Base-by-base conservation (phyloP, 164 flowering plant genomes). In the Dillenia suffruticosa region DNA sequence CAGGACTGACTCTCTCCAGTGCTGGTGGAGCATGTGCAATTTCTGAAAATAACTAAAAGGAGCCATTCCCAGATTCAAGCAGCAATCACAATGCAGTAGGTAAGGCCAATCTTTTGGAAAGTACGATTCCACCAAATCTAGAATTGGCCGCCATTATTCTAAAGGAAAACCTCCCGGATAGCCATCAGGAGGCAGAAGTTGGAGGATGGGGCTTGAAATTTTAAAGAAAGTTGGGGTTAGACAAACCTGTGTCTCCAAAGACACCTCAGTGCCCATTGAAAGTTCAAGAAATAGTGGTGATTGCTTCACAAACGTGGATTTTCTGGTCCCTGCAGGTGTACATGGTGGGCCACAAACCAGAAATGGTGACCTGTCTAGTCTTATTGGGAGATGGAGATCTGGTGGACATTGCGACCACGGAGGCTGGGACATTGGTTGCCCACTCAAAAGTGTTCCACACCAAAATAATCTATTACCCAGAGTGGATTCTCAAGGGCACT, bases 131-230 rank as follows among this genome's bases (percentile, higher is more conserved):
- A 24, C 86, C 90, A 43, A 84, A 84, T 77, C 75, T 81, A 68
- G 95, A 94, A 78, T 62, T 85, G 74, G 91, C 89, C 61, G 93
- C 97, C 61, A 76, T 94, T 49, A 63, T 91, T 57, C 82, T 88
- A 65, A 86, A 70, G 68, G 76, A 81, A 13, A 73, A 68, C 62
- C 46, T 73, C 10, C 74, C 40, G 46, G 72, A 66, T 9, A 54
- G 56, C 51, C 62, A 9, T 50, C 68, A 71, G 53, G 65, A 70
- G 65, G 76, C 62, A 55, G 62, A 78, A 54, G 61, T 51, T 46
- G 97, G 89, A 64, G 97, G 98, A 12, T 89, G 97, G 98, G 98
- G 98, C 49, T 68, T 91, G 72, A 89, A 87, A 64, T 91, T 94
- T 87, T 94, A 26, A 79, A 79, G 69, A 82, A 83, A 57, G 64